These are phyloP conservation scores for Polyporus arcularius DNA, from an alignment of 768 basidiomycete species.

Conservation along the genomic window DNA sequence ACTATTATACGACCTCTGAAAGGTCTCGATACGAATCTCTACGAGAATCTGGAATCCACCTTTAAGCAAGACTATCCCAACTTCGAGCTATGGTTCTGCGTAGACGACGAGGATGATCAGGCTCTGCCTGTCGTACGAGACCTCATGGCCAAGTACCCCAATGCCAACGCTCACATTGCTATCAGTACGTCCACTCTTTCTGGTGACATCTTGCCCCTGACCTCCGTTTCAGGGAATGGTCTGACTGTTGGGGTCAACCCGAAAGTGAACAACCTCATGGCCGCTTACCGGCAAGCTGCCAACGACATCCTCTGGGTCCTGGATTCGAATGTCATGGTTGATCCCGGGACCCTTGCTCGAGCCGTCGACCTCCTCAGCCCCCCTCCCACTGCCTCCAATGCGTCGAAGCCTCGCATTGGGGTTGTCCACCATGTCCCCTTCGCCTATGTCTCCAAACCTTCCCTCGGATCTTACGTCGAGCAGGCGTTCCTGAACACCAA, in stretches of 20 bases:
- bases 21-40: constrained; percentile 93
- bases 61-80: constrained; percentile 91
- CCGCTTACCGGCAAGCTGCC: constrained; percentile 75
- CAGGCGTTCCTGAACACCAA: constrained; percentile 96
- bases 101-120: constrained; percentile 87
- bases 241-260: constrained; percentile 90
- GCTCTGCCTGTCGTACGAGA: constrained; percentile 82
- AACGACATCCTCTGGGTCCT: constrained; percentile 96
- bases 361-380: constrained; percentile 75
- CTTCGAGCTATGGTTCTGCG: constrained; percentile 88
- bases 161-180: constrained; percentile 69
- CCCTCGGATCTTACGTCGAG: constrained; percentile 83
- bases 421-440: constrained; percentile 97
- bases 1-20: constrained; percentile 93
- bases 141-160: constrained; percentile 76
- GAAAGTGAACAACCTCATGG: constrained; percentile 95
- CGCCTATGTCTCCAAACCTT: constrained; percentile 68
- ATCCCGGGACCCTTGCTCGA: constrained; percentile 77
- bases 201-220: background rate
- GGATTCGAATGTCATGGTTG: constrained; percentile 90
- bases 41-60: constrained; percentile 93
- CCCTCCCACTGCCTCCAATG: constrained; percentile 35
- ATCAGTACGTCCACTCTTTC: constrained; percentile 55
- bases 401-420: constrained; percentile 55
- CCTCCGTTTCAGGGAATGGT: constrained; percentile 53